phyloP scores from a whole-genome alignment of 495 filamentous ascomycete species.

The Hypoxylon perforatum region DNA sequence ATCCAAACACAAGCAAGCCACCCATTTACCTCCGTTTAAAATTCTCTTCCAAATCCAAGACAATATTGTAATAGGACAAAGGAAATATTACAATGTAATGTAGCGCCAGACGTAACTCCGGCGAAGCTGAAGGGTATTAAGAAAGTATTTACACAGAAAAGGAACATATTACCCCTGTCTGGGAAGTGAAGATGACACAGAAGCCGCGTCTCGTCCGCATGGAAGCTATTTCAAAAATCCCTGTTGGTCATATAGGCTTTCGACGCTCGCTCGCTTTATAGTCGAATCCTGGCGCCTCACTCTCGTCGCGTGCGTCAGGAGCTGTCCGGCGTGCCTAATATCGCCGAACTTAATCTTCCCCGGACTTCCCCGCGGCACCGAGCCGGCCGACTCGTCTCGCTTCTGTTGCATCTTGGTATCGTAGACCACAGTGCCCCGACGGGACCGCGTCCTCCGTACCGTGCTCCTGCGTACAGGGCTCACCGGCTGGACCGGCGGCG shows the following conservation, averaged over 20 bases:
- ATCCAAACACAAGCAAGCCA: too few species aligned
- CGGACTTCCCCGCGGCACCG: conserved; percentile 11
- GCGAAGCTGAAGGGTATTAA: conserved; percentile 22
- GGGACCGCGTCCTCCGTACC: conserved; percentile 4
- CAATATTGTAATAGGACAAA: neutral
- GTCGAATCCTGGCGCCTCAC: conserved; percentile 21
- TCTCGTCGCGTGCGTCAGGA: conserved; percentile 22
- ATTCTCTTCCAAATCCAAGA: too few species aligned
- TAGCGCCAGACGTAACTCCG: neutral
- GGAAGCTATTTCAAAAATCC: conserved; percentile 53
- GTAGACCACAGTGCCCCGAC: conserved; percentile 33
- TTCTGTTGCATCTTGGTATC: conserved; percentile 23
- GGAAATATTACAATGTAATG: conserved; percentile 13
- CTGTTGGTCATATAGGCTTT: conserved; percentile 55
- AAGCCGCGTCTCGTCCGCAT: neutral
- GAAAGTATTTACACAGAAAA: conserved; percentile 19
- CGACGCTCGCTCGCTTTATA: conserved; percentile 27
- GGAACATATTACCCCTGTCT: conserved; percentile 7
- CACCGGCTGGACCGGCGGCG: neutral
- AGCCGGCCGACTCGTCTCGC: conserved; percentile 15
- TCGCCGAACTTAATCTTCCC: neutral
- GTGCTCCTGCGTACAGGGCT: conserved; percentile 7
- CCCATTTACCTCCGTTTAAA: too few species aligned
- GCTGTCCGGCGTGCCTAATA: conserved; percentile 15
- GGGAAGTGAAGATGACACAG: neutral